Evolutionary conservation across 1,284 basidiomycete genomes (phyloP).

Genomic region (Leccinum fuscescens): DNA sequence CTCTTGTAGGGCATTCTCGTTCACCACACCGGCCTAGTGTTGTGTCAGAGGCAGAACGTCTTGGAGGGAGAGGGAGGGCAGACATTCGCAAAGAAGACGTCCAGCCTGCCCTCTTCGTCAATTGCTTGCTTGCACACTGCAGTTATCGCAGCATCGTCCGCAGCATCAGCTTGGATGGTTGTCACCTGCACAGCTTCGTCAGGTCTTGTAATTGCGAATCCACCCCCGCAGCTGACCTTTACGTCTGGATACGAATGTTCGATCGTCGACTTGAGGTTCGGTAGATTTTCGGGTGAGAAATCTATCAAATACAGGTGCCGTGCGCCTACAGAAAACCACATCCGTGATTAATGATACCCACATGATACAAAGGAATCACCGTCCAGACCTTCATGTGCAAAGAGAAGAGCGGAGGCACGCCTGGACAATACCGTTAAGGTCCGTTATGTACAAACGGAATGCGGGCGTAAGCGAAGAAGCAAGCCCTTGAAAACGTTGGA

Average conservation of each 20-base stretch:
- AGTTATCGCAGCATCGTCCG: slow-evolving; percentile 73
- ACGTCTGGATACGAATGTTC: slow-evolving; percentile 65
- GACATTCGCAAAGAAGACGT: slow-evolving; percentile 95
- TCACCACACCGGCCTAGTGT: slow-evolving; percentile 62
- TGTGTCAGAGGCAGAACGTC: slow-evolving; percentile 9
- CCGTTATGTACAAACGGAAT: slow-evolving; percentile 7
- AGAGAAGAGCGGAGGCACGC: slow-evolving; percentile 72
- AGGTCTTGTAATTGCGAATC: slow-evolving; percentile 6
- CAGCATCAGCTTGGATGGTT: slow-evolving; percentile 75
- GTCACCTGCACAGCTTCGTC: slow-evolving; percentile 54
- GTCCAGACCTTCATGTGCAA: slow-evolving; percentile 74
- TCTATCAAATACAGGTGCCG: slow-evolving; percentile 85
- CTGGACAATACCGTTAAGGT: slow-evolving; percentile 36
- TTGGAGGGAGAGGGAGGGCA: slow-evolving; percentile 21
- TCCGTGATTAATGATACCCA: slow-evolving; percentile 7
- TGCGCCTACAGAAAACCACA: slow-evolving; percentile 57
- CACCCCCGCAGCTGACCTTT: slow-evolving; percentile 48
- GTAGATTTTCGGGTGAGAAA: slow-evolving; percentile 68
- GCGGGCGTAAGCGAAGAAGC: slow-evolving; percentile 13
- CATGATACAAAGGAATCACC: neutral
- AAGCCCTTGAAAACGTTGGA: slow-evolving; percentile 6
- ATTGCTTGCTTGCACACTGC: slow-evolving; percentile 71
- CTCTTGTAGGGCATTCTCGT: slow-evolving; percentile 47
- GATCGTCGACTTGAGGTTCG: slow-evolving; percentile 69
- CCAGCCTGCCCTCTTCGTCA: slow-evolving; percentile 79